Evolutionary conservation across 768 basidiomycete species (phyloP).

Genomic region (Russula olivacea): DNA sequence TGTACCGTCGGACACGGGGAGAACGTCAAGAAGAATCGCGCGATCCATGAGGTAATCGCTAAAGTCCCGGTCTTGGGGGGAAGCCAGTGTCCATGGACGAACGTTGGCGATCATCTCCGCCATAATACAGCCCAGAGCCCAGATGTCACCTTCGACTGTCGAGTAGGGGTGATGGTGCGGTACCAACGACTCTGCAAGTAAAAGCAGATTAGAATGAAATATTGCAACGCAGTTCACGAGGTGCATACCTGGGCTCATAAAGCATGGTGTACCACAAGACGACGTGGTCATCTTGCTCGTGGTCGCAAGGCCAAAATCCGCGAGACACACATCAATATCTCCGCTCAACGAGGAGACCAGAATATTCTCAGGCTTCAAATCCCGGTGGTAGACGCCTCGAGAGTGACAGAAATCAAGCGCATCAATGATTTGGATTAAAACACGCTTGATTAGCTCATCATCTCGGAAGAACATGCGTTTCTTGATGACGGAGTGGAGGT

Average conservation of each 20-base stretch:
- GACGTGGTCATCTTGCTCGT: constrained; percentile 1
- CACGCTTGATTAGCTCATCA: constrained; percentile 14
- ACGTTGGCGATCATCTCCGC: constrained; percentile 13
- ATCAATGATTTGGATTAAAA: constrained; percentile 13
- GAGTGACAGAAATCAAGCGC: constrained; percentile 15
- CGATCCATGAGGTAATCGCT: constrained; percentile 1
- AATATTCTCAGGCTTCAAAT: neutral
- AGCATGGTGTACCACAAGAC: constrained; percentile 2
- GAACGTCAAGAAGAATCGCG: neutral
- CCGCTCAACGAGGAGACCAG: neutral
- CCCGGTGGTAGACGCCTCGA: constrained; percentile 12
- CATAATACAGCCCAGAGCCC: constrained; percentile 20
- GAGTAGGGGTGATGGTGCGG: constrained; percentile 4
- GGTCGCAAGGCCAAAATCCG: constrained; percentile 19
- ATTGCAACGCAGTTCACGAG: neutral
- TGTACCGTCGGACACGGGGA: constrained; percentile 34
- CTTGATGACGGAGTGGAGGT: constrained; percentile 8
- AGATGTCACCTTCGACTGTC: constrained; percentile 11
- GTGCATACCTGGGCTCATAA: constrained; percentile 15
- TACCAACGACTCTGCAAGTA: constrained; percentile 3
- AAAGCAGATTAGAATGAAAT: neutral
- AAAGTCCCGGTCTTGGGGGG: neutral
- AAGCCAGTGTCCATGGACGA: constrained; percentile 1
- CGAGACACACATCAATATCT: constrained; percentile 3
- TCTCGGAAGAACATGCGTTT: constrained; percentile 9